Conservation (phyloP, 2,329 filamentous ascomycete species). For the Fusarium neocosmosporiellum region DNA sequence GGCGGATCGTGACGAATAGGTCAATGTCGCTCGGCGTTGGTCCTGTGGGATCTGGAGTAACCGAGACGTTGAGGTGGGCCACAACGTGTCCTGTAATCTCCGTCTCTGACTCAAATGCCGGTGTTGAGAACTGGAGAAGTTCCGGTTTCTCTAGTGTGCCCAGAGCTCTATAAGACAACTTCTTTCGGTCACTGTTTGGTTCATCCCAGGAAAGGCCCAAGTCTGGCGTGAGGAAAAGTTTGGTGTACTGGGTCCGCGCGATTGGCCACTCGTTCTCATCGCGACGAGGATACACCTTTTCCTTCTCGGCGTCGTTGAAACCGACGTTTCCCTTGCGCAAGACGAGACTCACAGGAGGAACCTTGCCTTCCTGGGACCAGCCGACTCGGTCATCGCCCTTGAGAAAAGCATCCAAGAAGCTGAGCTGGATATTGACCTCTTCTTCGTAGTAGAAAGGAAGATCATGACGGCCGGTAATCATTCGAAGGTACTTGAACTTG, state of each 20-base stretch:
- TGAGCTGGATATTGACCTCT: slow-evolving; percentile 74
- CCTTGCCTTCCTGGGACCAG: slow-evolving; percentile 68
- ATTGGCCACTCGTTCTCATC: slow-evolving; percentile 75
- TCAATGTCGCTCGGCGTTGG: slow-evolving; percentile 65
- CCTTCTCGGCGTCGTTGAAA: slow-evolving; percentile 71
- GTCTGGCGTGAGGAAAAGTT: slow-evolving; percentile 67
- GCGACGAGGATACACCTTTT: slow-evolving; percentile 65
- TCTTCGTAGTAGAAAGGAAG: slow-evolving; percentile 78
- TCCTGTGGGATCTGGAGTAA: slow-evolving; percentile 63
- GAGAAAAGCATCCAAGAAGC: slow-evolving; percentile 77
- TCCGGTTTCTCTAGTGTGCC: slow-evolving; percentile 66
- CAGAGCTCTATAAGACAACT: slow-evolving; percentile 69
- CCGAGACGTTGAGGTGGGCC: slow-evolving; percentile 72
- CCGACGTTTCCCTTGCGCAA: slow-evolving; percentile 75
- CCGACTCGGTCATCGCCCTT: slow-evolving; percentile 72
- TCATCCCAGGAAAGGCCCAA: slow-evolving; percentile 47
- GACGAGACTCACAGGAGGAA: slow-evolving; percentile 69
- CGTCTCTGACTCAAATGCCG: slow-evolving; percentile 69
- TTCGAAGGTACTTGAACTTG: slow-evolving; percentile 74
- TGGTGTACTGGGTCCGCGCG: slow-evolving; percentile 71
- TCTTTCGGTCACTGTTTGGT: slow-evolving; percentile 40
- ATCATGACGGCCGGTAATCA: slow-evolving; percentile 77
- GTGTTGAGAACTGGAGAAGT: slow-evolving; percentile 66
- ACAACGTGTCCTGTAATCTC: slow-evolving; percentile 77
- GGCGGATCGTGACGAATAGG: slow-evolving; percentile 71